phyloP scores from a whole-genome alignment of 2,329 filamentous ascomycete genomes.

The Ceratocystis harringtonii region DNA sequence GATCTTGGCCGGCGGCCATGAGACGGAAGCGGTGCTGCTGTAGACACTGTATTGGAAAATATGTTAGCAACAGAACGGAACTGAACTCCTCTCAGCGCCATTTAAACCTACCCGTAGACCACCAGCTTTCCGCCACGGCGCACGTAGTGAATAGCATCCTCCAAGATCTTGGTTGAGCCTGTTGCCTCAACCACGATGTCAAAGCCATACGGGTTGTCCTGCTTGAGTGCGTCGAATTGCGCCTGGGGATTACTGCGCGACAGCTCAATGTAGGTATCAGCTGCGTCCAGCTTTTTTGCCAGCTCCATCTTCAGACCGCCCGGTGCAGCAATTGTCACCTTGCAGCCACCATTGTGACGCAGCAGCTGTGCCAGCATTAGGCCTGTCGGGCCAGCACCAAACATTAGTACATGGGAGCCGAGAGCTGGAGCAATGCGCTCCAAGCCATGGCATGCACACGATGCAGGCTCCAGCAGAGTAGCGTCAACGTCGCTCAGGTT shows the following conservation, averaged over 20 bases:
- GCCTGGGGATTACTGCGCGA: slow-evolving; percentile 38
- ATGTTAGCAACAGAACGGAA: not conserved
- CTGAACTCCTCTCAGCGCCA: too few species aligned
- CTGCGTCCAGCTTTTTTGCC: slow-evolving; percentile 41
- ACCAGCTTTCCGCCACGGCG: slow-evolving; percentile 56
- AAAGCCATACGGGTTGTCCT: slow-evolving; percentile 55
- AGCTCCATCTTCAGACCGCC: slow-evolving; percentile 56
- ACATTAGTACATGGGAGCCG: slow-evolving; percentile 49
- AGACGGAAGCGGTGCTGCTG: slow-evolving; percentile 43
- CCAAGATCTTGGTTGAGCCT: slow-evolving; percentile 52
- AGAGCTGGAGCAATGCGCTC: slow-evolving; percentile 54
- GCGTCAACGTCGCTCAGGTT: slow-evolving; percentile 54
- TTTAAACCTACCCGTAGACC: slow-evolving; percentile 38
- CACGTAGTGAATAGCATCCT: slow-evolving; percentile 56
- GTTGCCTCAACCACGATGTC: slow-evolving; percentile 59
- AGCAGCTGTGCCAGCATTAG: slow-evolving; percentile 49
- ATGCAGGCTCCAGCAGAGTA: slow-evolving; percentile 54
- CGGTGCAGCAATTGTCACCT: slow-evolving; percentile 54
- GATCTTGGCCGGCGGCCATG: slow-evolving; percentile 58
- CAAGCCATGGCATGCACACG: slow-evolving; percentile 54
- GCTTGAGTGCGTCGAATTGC: slow-evolving; percentile 48
- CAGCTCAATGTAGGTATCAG: slow-evolving; percentile 39
- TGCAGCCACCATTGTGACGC: slow-evolving; percentile 50
- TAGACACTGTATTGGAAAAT: slow-evolving; percentile 40
- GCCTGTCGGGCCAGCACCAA: slow-evolving; percentile 52